Evolutionary conservation across 2,329 filamentous ascomycete genomes (phyloP), one percentile per base, ranked within the genome.

Genomic region (Nemania sp.): DNA sequence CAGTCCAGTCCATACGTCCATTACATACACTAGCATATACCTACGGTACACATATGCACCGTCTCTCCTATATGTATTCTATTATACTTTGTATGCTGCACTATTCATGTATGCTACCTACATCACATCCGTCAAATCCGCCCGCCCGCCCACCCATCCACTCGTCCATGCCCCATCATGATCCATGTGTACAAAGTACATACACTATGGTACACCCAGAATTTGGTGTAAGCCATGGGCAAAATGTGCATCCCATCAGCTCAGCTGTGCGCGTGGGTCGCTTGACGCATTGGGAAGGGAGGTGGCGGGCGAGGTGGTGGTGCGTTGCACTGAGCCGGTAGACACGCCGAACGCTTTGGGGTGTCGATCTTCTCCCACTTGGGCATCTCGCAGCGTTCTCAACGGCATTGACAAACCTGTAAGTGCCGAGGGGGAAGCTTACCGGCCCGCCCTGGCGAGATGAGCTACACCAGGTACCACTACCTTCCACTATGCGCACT

Each of bases 341-440:
- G 52, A 55, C 50, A 60, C 33, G 57, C 54, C 51, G 53, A 49
- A 54, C 54, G 47, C 55, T 50, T 52, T 49, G 20, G 47, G 44
- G 30, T 14, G 58, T 30, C 22, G 55, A 60, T 60, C 55, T 11
- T 39, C 53, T 26, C 58, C 58, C 3, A 7, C 6, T 58, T 45
- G 9, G 28, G 55, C 28, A 19, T 42, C 55, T 54, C 49, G 55
- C 55, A 60, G 55, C 47, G 51, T 41, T 54, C 33, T 46, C 49
- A 60, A 57, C 54, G 57, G 58, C 58, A 58, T 56, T 60, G 52
- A 47, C 30, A 54, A 56, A 56, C 58, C 55, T 60, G 42, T 53
- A 60, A 58, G 55, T 60, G 58, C 58, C 58, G 58, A 60, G 51
- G 28, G n/a, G 42, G 49, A 33, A 56, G 49, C 53, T 49, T 56